Evolutionary conservation across 2,329 filamentous ascomycete genomes (phyloP).

Genomic region (Metarhizium guizhouense): DNA sequence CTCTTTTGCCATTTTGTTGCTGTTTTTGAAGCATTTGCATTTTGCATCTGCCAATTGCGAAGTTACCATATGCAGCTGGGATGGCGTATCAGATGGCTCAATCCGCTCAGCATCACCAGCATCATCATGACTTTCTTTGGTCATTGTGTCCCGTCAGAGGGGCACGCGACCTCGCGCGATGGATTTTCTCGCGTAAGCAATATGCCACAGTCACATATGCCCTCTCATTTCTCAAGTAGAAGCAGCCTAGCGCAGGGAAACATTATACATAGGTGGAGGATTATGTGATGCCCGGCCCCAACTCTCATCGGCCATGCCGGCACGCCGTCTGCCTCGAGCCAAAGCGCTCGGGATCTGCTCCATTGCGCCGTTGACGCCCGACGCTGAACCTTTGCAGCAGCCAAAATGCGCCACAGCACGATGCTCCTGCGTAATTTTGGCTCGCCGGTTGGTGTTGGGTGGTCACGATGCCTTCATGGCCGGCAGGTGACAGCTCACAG

Average conservation of each 20-base stretch:
- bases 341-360: not conserved
- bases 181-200: not conserved
- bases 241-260: not conserved
- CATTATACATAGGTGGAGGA: not conserved
- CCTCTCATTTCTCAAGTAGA: not conserved
- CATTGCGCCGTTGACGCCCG: not conserved
- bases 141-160: not conserved
- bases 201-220: not conserved
- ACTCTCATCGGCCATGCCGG: not conserved
- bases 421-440: not conserved
- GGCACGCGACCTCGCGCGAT: not conserved
- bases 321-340: not conserved
- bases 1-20: not conserved
- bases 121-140: no score
- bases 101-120: no score
- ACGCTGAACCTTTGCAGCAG: not conserved
- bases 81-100: not conserved
- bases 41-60: no score
- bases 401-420: not conserved
- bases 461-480: slow-evolving; percentile 2
- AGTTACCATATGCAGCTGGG: no score
- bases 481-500: slow-evolving; percentile 3
- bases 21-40: not conserved
- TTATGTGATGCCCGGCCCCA: not conserved
- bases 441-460: not conserved